Evolutionary conservation across 441 rosid species (phyloP), one percentile per base, ranked within the genome.

Genomic region (Erysimum pusillum): DNA sequence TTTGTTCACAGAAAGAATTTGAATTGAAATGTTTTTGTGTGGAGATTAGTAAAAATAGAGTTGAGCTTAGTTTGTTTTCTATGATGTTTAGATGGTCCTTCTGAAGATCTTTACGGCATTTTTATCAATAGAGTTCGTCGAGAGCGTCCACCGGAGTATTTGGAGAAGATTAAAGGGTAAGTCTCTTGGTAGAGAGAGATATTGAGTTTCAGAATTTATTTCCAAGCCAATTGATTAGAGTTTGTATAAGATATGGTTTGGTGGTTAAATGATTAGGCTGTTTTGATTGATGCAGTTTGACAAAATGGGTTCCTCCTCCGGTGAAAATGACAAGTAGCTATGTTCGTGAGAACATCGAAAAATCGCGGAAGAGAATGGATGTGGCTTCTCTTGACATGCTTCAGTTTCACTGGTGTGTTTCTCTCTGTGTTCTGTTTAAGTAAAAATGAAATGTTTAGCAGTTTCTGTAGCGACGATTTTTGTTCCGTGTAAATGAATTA

Each of bases 301-400:
- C 98, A 18, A 92, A 95, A 84, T 92, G 99, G 99, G 99, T 91
- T 4, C 99, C 98, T 31, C 96, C 97, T 41, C 98, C 99, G 0
- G 89, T 95, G 64, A 95, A 92, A 89, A 93, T 93, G 93, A 88
- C 95, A 8, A 85, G 98, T 73, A 83, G 83, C 77, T 90, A 70
- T 75, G 96, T 90, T 54, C 86, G 83, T 69, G 88, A 88, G 64
- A 90, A 76, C 83, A 91, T 93, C 6, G 76, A 95, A 56, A 85
- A 87, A 53, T 88, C 99, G 6, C 74, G 91, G 64, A 92, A 89
- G 89, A 87, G 99, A 85, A 95, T 95, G 99, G 99, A 92, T 77
- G 97, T 95, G 46, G 83, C 94, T 74, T 79, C 90, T 68, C 85
- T 93, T 85, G 98, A 95, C 58, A 95, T 92, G 98, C 98, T 95